Conservation (phyloP, 1,284 basidiomycete species). For the Sporisorium sorghi region DNA sequence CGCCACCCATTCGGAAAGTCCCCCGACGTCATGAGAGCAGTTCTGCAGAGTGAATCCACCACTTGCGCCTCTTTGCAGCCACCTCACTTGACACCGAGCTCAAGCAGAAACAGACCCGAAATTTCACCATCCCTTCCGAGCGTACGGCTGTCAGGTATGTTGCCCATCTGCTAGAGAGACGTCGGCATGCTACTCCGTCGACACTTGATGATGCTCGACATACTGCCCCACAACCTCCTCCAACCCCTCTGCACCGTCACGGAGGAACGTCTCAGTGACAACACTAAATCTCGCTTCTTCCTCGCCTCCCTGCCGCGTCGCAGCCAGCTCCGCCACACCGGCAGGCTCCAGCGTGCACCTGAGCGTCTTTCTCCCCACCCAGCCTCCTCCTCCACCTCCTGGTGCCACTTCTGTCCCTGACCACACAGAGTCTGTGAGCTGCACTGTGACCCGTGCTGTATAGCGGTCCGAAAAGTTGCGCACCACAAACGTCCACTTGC, state of each 20-base stretch:
- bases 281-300: constrained; percentile 1
- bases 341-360: constrained; percentile 15
- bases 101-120: no score
- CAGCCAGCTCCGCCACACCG: neutral
- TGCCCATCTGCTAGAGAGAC: no score
- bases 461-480: constrained; percentile 32
- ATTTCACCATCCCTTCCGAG: no score
- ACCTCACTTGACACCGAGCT: no score
- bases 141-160: no score
- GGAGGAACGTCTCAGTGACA: constrained; percentile 4
- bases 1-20: no score
- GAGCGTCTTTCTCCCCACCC: constrained; percentile 13
- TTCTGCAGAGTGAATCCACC: no score
- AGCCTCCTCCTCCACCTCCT: constrained; percentile 3
- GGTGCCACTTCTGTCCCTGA: neutral
- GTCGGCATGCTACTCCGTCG: no score
- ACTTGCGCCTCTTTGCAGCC: no score
- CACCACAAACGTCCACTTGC: constrained; percentile 2
- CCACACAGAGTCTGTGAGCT: neutral
- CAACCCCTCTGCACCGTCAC: neutral
- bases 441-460: constrained; percentile 1
- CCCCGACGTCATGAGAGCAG: no score
- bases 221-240: constrained; percentile 7
- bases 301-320: neutral
- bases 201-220: constrained; percentile 14